Evolutionary conservation across 352 stramenopile genomes (phyloP).

Genomic region (Pythium phragmiticola): DNA sequence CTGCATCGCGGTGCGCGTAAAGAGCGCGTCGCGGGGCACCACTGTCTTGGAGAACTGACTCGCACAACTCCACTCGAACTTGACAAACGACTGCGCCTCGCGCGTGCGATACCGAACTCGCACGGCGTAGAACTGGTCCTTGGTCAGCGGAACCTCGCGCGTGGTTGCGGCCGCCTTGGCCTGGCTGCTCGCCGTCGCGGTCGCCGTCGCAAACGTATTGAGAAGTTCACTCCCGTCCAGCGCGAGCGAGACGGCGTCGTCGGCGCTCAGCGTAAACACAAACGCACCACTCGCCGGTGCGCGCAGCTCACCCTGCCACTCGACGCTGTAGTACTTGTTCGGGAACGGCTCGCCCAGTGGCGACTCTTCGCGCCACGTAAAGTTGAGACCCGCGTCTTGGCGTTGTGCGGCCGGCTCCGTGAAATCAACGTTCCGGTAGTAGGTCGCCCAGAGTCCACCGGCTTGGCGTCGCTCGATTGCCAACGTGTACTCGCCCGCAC

Average conservation of each 20-base stretch:
- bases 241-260: constrained; percentile 77
- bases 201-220: constrained; percentile 37
- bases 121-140: constrained; percentile 70
- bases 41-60: constrained; percentile 29
- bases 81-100: constrained; percentile 80
- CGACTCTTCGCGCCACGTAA: constrained; percentile 80
- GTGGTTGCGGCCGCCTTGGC: constrained; percentile 8
- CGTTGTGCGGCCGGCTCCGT: constrained; percentile 52
- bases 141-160: constrained; percentile 24
- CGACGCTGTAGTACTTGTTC: constrained; percentile 75
- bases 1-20: constrained; percentile 37
- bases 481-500: constrained; percentile 82
- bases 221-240: constrained; percentile 74
- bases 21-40: constrained; percentile 34
- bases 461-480: constrained; percentile 68
- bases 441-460: constrained; percentile 91
- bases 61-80: constrained; percentile 74
- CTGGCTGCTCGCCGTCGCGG: constrained; percentile 18
- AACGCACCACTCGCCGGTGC: constrained; percentile 54
- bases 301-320: constrained; percentile 63
- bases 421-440: constrained; percentile 90
- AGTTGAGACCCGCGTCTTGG: constrained; percentile 80
- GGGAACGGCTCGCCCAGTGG: constrained; percentile 66
- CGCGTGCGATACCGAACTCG: constrained; percentile 83
- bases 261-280: constrained; percentile 75